Evolutionary conservation across 768 basidiomycete species (phyloP).

Genomic region (Nidula microcarpa): DNA sequence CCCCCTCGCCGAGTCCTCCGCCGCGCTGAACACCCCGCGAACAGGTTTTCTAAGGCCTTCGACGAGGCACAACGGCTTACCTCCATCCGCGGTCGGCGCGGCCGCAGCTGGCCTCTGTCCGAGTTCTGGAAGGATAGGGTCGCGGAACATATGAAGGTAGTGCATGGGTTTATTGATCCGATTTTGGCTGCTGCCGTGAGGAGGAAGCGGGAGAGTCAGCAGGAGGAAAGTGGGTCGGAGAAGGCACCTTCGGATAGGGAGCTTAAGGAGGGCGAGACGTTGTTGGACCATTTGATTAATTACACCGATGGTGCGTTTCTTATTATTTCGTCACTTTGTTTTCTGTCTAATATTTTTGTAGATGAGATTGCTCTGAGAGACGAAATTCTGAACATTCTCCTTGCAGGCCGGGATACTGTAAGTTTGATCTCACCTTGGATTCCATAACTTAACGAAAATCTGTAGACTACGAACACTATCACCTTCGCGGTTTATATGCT

Average conservation of each 20-base stretch:
- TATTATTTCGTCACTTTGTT: constrained; percentile 21
- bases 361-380: constrained; percentile 19
- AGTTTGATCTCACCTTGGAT: constrained; percentile 11
- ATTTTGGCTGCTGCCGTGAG: constrained; percentile 45
- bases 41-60: constrained; percentile 46
- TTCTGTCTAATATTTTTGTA: not conserved
- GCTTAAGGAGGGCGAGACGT: constrained; percentile 38
- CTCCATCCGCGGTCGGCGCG: constrained; percentile 12
- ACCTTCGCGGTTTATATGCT: constrained; percentile 56
- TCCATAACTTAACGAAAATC: constrained; percentile 12
- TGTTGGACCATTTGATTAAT: constrained; percentile 50
- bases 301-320: constrained; percentile 43
- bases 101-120: constrained; percentile 38
- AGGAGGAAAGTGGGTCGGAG: constrained; percentile 10
- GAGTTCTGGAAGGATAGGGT: constrained; percentile 53
- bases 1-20: constrained; percentile 11
- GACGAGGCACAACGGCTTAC: not conserved
- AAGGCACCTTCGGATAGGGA: constrained; percentile 5
- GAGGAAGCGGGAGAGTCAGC: constrained; percentile 22
- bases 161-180: constrained; percentile 50
- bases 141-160: constrained; percentile 38
- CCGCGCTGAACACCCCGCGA: constrained; percentile 25
- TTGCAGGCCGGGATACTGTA: not conserved
- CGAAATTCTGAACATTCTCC: not conserved
- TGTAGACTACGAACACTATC: constrained; percentile 45